These are phyloP conservation scores for Ammopiptanthus mongolicus DNA, from an alignment of 306 rosid genomes.

Conservation along the genomic window DNA sequence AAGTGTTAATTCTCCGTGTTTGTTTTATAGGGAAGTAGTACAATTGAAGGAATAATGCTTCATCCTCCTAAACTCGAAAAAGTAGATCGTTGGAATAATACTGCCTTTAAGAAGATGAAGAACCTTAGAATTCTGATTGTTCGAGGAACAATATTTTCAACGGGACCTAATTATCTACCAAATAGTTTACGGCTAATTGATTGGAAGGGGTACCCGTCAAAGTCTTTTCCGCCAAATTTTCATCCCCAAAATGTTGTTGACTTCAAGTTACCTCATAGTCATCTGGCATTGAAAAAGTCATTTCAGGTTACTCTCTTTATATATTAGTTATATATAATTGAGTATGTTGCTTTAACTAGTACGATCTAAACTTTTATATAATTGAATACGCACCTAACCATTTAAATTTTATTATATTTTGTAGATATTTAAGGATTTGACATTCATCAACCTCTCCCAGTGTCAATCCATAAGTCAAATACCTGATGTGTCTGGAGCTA, in stretches of 20 bases:
- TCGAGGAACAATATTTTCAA: neutral
- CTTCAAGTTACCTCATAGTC: neutral
- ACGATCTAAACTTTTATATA: neutral
- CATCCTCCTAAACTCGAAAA: conserved; percentile 1
- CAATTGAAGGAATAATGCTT: conserved; percentile 23
- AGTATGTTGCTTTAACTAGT: neutral
- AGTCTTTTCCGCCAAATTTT: neutral
- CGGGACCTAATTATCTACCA: neutral
- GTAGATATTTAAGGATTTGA: conserved; percentile 8
- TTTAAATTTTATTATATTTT: neutral
- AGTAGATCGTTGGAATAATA: neutral
- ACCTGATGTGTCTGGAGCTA: conserved; percentile 8
- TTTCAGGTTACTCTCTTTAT: neutral
- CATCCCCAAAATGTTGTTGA: neutral
- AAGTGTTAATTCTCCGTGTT: neutral
- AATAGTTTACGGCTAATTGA: conserved; percentile 5
- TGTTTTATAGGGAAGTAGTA: neutral
- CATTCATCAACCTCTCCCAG: conserved; percentile 2
- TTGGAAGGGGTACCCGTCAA: neutral
- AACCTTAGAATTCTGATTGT: conserved; percentile 13
- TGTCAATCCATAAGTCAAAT: neutral
- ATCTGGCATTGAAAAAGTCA: neutral
- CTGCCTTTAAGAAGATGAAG: conserved; percentile 2
- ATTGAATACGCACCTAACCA: neutral
- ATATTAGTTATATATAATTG: no score